Conservation (phyloP, 1,139 yeast genomes). For the Pneumocystis sp. region DNA sequence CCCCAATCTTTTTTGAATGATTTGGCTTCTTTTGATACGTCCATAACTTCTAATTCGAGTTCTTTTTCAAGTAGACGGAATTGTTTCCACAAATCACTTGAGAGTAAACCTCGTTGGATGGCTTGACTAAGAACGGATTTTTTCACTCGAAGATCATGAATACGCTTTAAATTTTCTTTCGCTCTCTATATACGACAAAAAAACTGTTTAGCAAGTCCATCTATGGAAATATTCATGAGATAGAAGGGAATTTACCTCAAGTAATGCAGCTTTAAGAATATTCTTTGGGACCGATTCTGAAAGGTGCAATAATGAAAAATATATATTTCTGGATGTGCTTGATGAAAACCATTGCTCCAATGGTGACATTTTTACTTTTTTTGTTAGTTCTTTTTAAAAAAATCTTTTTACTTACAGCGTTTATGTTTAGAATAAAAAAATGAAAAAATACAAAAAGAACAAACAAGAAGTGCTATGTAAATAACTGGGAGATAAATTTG, state of each 20-base stretch:
- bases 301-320: slow-evolving; percentile 32
- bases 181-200: slow-evolving; percentile 66
- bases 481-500: slow-evolving; percentile 58
- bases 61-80: slow-evolving; percentile 63
- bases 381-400: slow-evolving; percentile 4
- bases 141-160: slow-evolving; percentile 56
- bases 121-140: slow-evolving; percentile 53
- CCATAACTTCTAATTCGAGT: slow-evolving; percentile 67
- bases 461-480: slow-evolving; percentile 55
- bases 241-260: slow-evolving; percentile 2
- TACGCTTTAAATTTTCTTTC: slow-evolving; percentile 53
- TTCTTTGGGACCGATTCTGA: not conserved
- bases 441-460: slow-evolving; percentile 64
- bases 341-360: slow-evolving; percentile 58
- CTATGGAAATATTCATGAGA: no score
- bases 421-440: slow-evolving; percentile 31
- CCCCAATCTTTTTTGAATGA: slow-evolving; percentile 66
- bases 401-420: not conserved
- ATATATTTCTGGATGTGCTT: slow-evolving; percentile 51
- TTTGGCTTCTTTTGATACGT: slow-evolving; percentile 66
- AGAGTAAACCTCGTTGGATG: slow-evolving; percentile 79
- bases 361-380: slow-evolving; percentile 32
- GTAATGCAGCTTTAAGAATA: not conserved
- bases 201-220: not conserved
- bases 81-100: slow-evolving; percentile 75